These are phyloP conservation scores for Nicotiana benthamiana DNA, from an alignment of 257 asterid genomes.

Conservation along the genomic window DNA sequence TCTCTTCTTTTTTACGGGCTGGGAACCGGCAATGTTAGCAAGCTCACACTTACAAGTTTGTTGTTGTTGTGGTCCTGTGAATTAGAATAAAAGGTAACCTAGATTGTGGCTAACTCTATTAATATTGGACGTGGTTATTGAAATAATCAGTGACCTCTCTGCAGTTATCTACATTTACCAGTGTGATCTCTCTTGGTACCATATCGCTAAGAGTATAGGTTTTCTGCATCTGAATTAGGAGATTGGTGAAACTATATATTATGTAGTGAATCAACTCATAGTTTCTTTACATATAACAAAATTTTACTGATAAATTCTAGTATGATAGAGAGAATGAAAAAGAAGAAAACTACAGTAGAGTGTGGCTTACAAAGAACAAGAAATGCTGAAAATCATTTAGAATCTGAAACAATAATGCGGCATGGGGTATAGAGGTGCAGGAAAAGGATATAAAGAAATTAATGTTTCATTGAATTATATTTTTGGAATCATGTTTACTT, in stretches of 20 bases:
- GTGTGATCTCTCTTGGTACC: not conserved
- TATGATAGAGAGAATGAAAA: not conserved
- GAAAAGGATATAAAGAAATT: not conserved
- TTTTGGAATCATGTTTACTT: not conserved
- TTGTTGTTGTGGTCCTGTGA: not conserved
- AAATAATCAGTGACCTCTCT: not conserved
- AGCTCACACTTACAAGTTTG: no score
- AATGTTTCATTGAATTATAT: not conserved
- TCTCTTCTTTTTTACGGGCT: no score
- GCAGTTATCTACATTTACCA: not conserved
- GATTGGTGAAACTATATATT: not conserved
- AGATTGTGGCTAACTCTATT: not conserved
- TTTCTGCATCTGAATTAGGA: not conserved
- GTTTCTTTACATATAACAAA: not conserved
- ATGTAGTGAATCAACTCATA: not conserved
- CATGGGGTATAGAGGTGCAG: not conserved
- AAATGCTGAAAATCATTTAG: not conserved
- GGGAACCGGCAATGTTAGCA: no score
- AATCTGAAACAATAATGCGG: not conserved
- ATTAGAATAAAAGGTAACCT: not conserved
- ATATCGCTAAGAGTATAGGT: not conserved
- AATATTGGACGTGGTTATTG: not conserved
- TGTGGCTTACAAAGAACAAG: not conserved
- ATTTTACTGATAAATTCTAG: not conserved
- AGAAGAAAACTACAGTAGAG: not conserved